phyloP scores from a whole-genome alignment of 495 filamentous ascomycete genomes.

The Parmelia sp. region DNA sequence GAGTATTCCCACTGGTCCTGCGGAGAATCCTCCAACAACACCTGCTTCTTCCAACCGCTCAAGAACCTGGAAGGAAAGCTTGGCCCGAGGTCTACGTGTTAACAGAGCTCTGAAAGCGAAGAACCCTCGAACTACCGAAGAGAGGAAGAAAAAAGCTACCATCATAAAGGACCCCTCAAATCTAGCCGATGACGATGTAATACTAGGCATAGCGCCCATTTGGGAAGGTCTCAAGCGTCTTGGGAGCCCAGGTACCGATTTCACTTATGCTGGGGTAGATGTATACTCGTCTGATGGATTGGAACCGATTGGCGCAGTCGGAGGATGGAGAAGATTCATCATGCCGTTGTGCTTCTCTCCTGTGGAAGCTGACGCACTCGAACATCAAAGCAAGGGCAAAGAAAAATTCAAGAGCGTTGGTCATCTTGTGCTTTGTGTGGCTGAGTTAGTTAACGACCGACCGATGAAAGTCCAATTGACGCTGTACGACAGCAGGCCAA shows the following conservation, averaged over 20 bases:
- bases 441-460: background rate
- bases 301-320: background rate
- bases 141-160: background rate
- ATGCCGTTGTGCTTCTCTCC: background rate
- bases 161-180: background rate
- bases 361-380: background rate
- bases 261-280: background rate
- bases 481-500: background rate
- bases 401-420: background rate
- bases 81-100: background rate
- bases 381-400: background rate
- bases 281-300: background rate
- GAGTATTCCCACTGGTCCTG: background rate
- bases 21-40: background rate
- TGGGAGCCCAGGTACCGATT: background rate
- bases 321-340: background rate
- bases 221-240: slow-evolving; percentile 4
- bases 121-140: background rate
- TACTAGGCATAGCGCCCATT: background rate
- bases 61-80: background rate
- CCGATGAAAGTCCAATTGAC: background rate
- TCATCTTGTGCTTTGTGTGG: background rate
- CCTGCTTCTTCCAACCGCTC: background rate
- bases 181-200: background rate
- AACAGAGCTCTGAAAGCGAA: background rate